A percentile compares a stretch with the other conserved stretches of the same genome.
Conservation (phyloP, 208 protist species). For the Leishmania tarentolae region DNA sequence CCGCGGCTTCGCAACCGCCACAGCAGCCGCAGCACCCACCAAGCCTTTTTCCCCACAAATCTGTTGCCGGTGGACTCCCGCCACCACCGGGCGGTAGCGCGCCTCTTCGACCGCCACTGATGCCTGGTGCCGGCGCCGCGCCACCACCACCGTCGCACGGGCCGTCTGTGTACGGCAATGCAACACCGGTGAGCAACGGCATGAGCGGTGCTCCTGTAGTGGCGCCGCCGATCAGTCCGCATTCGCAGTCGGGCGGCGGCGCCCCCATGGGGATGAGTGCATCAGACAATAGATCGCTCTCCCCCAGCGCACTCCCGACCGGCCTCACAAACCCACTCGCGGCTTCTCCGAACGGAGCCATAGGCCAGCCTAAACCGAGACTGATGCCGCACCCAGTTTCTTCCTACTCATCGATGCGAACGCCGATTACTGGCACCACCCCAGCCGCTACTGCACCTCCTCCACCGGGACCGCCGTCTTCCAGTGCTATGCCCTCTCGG, state of each 20-base stretch:
- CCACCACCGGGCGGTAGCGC: neutral
- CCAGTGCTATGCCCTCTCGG: conserved; percentile 4
- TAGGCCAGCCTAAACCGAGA: conserved; percentile 45
- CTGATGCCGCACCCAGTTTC: conserved; percentile 78
- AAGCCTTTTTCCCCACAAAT: neutral
- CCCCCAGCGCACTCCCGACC: conserved; percentile 3
- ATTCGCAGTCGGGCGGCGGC: neutral
- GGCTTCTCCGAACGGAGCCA: neutral
- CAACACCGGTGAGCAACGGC: neutral
- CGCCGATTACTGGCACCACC: neutral
- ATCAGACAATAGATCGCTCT: neutral
- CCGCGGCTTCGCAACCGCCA: conserved; percentile 9
- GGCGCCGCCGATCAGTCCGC: neutral
- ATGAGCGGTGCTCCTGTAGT: conserved; percentile 2
- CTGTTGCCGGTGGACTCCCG: neutral
- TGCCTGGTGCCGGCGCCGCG: neutral
- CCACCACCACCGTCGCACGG: conserved; percentile 1
- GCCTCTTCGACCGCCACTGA: conserved; percentile 2
- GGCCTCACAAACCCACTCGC: conserved; percentile 14
- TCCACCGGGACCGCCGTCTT: conserved; percentile 7
- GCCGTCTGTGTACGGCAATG: neutral
- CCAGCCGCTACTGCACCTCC: conserved; percentile 15
- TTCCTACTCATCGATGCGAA: conserved; percentile 53
- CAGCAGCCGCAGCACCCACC: conserved; percentile 11
- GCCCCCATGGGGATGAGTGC: neutral